These are phyloP conservation scores for Nakazawaea peltata DNA, from an alignment of 805 yeast species.

Conservation along the genomic window DNA sequence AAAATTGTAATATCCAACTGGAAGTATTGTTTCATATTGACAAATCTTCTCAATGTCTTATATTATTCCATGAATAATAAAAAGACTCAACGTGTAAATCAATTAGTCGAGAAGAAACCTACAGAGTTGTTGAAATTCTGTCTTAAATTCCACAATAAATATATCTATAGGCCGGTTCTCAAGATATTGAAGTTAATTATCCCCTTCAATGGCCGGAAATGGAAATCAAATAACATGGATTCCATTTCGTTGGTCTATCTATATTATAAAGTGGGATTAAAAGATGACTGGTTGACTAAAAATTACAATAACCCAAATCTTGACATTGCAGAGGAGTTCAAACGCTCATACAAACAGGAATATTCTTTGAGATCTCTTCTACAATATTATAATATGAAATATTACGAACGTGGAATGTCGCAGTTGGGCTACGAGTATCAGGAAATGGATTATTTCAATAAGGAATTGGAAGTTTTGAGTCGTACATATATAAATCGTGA, in stretches of 20 bases:
- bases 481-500: constrained; percentile 4
- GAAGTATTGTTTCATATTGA: constrained; percentile 38
- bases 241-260: constrained; percentile 80
- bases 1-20: constrained; percentile 13
- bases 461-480: constrained; percentile 24
- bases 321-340: constrained; percentile 67
- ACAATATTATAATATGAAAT: constrained; percentile 64
- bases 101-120: constrained; percentile 55
- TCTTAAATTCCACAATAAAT: constrained; percentile 51
- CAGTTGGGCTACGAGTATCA: constrained; percentile 46
- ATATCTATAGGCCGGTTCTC: constrained; percentile 61
- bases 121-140: constrained; percentile 52
- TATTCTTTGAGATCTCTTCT: constrained; percentile 71
- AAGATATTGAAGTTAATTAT: constrained; percentile 70
- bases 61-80: constrained; percentile 49
- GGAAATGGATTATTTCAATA: constrained; percentile 32
- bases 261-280: constrained; percentile 59
- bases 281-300: constrained; percentile 90
- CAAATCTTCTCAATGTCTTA: constrained; percentile 45
- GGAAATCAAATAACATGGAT: constrained; percentile 93
- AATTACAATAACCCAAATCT: constrained; percentile 65
- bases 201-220: constrained; percentile 88
- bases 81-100: constrained; percentile 67
- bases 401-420: constrained; percentile 44
- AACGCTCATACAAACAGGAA: constrained; percentile 79